Percentiles rank a stretch among this genome's conserved stretches.
phyloP scores from a whole-genome alignment of 2,329 filamentous ascomycete species.

The Fusarium phyllophilum region DNA sequence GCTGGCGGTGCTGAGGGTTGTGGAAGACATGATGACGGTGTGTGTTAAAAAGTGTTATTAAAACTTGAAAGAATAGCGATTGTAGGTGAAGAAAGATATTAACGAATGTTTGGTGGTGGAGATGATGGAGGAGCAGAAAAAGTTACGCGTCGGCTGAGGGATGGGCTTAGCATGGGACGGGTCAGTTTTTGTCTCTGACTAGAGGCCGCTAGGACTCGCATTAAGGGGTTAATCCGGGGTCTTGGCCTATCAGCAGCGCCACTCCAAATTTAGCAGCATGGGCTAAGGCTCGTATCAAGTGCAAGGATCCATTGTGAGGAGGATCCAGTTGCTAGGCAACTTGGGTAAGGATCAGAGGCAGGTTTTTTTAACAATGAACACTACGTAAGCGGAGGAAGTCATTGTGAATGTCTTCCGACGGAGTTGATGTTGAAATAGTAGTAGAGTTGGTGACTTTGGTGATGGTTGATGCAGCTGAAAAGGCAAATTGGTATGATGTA shows the following conservation, averaged over 20 bases:
- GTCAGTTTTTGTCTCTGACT: constrained; percentile 21
- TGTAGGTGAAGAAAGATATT: not conserved
- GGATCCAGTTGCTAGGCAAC: constrained; percentile 33
- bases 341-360: constrained; percentile 5
- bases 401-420: not conserved
- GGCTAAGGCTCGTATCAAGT: constrained; percentile 27
- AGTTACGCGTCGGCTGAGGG: not conserved
- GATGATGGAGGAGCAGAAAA: not conserved
- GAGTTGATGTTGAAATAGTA: not conserved
- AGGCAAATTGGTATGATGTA: not conserved
- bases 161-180: not conserved
- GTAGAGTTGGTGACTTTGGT: not conserved
- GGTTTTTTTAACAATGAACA: not conserved
- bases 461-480: not conserved
- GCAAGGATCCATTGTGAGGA: constrained; percentile 1
- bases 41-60: not conserved
- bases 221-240: constrained; percentile 36
- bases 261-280: constrained; percentile 26
- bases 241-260: constrained; percentile 4
- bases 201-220: constrained; percentile 13
- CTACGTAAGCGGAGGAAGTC: not conserved
- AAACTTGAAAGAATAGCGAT: constrained; percentile 5
- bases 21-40: constrained; percentile 36
- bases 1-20: constrained; percentile 15
- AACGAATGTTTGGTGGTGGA: constrained; percentile 22